Percentiles rank a stretch among this genome's conserved stretches.
These are phyloP conservation scores for Cryphonectria carpinicola DNA, from an alignment of 2,329 filamentous ascomycete species.

Conservation along the genomic window DNA sequence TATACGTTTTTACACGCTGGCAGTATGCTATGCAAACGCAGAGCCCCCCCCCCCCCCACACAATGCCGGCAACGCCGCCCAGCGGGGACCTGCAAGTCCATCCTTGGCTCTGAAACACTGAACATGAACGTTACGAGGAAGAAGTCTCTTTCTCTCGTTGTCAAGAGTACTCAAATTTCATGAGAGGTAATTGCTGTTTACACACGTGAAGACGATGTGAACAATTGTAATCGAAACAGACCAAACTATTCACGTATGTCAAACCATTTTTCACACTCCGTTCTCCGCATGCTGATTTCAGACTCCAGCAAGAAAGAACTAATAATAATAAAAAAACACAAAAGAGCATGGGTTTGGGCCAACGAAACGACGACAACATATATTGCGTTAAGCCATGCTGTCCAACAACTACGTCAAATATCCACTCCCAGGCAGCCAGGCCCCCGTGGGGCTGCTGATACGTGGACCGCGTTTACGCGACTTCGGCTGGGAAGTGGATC, in stretches of 20 bases:
- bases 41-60: neutral
- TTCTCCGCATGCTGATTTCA: neutral
- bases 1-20: neutral
- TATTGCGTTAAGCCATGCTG: neutral
- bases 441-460: conserved; percentile 14
- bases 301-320: neutral
- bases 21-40: neutral
- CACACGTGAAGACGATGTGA: neutral
- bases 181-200: neutral
- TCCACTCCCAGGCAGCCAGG: conserved; percentile 1
- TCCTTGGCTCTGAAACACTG: neutral
- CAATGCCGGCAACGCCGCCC: neutral
- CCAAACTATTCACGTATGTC: neutral
- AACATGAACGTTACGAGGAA: neutral
- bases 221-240: neutral
- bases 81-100: neutral
- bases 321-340: neutral
- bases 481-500: conserved; percentile 16
- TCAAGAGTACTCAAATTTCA: neutral
- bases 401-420: neutral
- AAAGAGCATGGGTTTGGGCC: neutral
- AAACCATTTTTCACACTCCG: neutral
- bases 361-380: neutral
- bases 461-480: conserved; percentile 22
- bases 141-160: neutral